phyloP scores from a whole-genome alignment of 164 flowering plant genomes.

The Magnolia changhungtana region DNA sequence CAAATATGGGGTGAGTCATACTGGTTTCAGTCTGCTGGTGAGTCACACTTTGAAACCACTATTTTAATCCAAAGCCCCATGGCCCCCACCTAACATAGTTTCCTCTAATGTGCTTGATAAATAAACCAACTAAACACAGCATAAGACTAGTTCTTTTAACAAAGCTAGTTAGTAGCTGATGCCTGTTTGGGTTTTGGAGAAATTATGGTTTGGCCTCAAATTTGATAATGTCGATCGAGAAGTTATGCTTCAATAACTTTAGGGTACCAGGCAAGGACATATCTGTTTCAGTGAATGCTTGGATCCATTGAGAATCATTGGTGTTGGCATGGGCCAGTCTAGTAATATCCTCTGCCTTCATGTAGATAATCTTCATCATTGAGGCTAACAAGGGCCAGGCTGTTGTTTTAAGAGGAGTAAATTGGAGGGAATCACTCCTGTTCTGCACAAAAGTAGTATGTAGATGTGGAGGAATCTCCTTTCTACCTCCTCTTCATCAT shows the following conservation, averaged over 20 bases:
- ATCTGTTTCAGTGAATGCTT: not conserved
- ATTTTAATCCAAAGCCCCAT: not conserved
- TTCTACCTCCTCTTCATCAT: too few relatives aligned
- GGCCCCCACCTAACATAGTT: not conserved
- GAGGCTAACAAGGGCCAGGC: too few relatives aligned
- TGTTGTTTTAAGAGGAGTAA: too few relatives aligned
- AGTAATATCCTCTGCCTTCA: too few relatives aligned
- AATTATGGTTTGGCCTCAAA: not conserved
- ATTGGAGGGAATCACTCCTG: too few relatives aligned
- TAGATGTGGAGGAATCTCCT: too few relatives aligned
- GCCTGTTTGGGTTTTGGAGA: not conserved
- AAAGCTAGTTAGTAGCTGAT: not conserved
- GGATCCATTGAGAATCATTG: not conserved
- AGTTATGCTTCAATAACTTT: not conserved
- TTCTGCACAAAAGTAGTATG: too few relatives aligned
- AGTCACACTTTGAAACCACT: not conserved
- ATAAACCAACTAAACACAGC: not conserved
- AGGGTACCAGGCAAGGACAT: not conserved
- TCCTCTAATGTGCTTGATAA: not conserved
- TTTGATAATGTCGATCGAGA: too few relatives aligned
- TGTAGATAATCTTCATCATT: too few relatives aligned
- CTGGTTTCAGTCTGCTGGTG: not conserved
- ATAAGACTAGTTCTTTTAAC: not conserved
- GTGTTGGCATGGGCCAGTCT: too few relatives aligned
- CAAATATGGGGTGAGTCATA: not conserved